Conservation (phyloP, 1,284 basidiomycete species). For the Rhodotorula sp. region DNA sequence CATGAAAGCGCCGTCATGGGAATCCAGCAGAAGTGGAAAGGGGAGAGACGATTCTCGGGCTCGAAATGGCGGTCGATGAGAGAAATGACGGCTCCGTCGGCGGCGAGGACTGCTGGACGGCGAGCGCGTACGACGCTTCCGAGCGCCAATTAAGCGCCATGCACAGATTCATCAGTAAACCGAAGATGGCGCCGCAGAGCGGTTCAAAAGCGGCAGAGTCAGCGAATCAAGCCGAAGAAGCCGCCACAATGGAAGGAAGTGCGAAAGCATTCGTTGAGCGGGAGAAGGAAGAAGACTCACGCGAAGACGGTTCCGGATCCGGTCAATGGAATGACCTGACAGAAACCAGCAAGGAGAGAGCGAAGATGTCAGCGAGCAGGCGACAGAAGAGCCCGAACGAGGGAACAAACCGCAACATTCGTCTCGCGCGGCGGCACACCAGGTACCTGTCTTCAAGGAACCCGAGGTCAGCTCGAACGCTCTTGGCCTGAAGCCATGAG, state of each 20-base stretch:
- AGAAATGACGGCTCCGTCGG: constrained; percentile 4
- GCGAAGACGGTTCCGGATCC: constrained; percentile 11
- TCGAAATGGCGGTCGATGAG: constrained; percentile 11
- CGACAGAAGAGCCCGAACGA: neutral
- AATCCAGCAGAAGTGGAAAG: constrained; percentile 15
- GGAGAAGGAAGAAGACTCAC: neutral
- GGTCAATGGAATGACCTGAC: constrained; percentile 15
- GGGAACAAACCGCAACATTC: constrained; percentile 5
- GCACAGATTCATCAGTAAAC: no score
- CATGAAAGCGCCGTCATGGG: constrained; percentile 8
- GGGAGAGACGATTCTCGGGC: constrained; percentile 12
- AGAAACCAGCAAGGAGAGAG: neutral
- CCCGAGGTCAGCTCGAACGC: no score
- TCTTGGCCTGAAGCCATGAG: no score
- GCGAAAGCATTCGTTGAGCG: neutral
- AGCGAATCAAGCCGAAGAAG: no score
- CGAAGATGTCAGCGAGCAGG: neutral
- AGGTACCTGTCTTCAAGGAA: neutral
- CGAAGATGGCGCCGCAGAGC: neutral
- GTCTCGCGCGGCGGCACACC: neutral
- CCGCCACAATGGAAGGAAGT: no score
- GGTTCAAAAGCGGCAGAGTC: no score
- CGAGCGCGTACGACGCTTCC: neutral
- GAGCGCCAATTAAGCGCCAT: neutral
- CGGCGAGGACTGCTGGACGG: constrained; percentile 15